A percentile compares a stretch with the other conserved stretches of the same genome.
Evolutionary conservation across 2,329 filamentous ascomycete species (phyloP).

Genomic region (Fonsecaea nubica): DNA sequence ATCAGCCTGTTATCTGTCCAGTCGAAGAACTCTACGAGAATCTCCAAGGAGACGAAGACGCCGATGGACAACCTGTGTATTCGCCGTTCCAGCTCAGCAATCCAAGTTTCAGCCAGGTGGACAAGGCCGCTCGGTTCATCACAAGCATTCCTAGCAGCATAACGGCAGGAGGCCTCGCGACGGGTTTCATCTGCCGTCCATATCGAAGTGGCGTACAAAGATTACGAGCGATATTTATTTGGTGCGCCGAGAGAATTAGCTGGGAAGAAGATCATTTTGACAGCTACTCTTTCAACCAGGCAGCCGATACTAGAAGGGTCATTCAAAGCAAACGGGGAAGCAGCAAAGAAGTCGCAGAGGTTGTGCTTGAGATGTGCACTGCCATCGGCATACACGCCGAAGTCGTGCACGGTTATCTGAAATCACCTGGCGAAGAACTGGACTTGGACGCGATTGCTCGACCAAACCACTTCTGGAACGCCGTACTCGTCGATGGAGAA

Average conservation of each 20-base stretch:
- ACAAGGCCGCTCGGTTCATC: slow-evolving; percentile 94
- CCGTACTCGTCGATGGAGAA: slow-evolving; percentile 87
- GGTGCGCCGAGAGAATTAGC: slow-evolving; percentile 90
- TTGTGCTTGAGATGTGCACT: slow-evolving; percentile 92
- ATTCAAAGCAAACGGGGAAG: slow-evolving; percentile 84
- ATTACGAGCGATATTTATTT: slow-evolving; percentile 92
- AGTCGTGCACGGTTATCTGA: slow-evolving; percentile 86
- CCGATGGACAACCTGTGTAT: slow-evolving; percentile 80
- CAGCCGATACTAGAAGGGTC: slow-evolving; percentile 78
- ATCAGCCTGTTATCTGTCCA: slow-evolving; percentile 84
- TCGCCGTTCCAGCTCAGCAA: slow-evolving; percentile 70
- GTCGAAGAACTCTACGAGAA: slow-evolving; percentile 86
- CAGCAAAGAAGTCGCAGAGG: slow-evolving; percentile 83
- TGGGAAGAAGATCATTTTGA: slow-evolving; percentile 96
- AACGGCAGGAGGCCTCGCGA: slow-evolving; percentile 81
- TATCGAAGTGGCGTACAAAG: slow-evolving; percentile 94
- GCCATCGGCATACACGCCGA: slow-evolving; percentile 89
- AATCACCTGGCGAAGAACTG: slow-evolving; percentile 80
- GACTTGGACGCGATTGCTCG: slow-evolving; percentile 83
- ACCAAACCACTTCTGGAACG: slow-evolving; percentile 98
- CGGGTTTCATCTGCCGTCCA: slow-evolving; percentile 89
- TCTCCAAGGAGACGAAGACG: slow-evolving; percentile 87
- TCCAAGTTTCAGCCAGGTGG: slow-evolving; percentile 84
- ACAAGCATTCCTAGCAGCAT: slow-evolving; percentile 81
- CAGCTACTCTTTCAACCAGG: slow-evolving; percentile 26